Conservation (phyloP, 106 monocot species). For the Apostasia shenzhenica region DNA sequence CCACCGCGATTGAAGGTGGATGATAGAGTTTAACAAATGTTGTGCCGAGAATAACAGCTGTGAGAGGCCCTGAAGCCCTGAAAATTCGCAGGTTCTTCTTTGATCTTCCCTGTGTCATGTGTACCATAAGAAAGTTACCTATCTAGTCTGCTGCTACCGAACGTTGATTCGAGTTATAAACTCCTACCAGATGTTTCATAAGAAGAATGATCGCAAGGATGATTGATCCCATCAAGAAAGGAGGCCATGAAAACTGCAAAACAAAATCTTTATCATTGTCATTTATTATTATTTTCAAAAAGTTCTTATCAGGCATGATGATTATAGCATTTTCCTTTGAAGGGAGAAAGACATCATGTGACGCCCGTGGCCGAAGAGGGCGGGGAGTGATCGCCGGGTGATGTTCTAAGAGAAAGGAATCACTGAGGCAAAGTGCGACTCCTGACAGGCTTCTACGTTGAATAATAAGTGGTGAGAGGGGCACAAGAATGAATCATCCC, state of each 20-base stretch:
- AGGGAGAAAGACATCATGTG: too few relatives aligned
- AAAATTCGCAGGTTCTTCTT: slow-evolving; percentile 53
- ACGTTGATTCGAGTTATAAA: not conserved
- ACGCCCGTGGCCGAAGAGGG: too few relatives aligned
- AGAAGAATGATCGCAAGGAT: slow-evolving; percentile 71
- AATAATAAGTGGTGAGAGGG: too few relatives aligned
- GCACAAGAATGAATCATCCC: too few relatives aligned
- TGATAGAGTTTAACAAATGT: slow-evolving; percentile 84
- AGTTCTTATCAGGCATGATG: too few relatives aligned
- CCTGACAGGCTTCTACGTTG: too few relatives aligned
- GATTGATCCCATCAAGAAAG: slow-evolving; percentile 84
- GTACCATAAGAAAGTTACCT: slow-evolving; percentile 3
- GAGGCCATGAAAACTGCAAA: slow-evolving; percentile 87
- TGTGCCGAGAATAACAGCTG: slow-evolving; percentile 82
- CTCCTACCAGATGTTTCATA: slow-evolving; percentile 77
- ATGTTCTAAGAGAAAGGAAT: too few relatives aligned
- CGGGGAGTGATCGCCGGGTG: too few relatives aligned
- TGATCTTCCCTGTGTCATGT: slow-evolving; percentile 61
- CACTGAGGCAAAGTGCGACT: too few relatives aligned
- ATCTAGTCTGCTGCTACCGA: not conserved
- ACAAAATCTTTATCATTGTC: slow-evolving; percentile 18
- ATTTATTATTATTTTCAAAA: not conserved
- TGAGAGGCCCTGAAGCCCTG: slow-evolving; percentile 85
- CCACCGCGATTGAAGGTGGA: slow-evolving; percentile 88
- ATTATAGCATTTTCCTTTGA: too few relatives aligned